phyloP scores from a whole-genome alignment of 2,329 filamentous ascomycete genomes.

The Ceratocystis albifundus region DNA sequence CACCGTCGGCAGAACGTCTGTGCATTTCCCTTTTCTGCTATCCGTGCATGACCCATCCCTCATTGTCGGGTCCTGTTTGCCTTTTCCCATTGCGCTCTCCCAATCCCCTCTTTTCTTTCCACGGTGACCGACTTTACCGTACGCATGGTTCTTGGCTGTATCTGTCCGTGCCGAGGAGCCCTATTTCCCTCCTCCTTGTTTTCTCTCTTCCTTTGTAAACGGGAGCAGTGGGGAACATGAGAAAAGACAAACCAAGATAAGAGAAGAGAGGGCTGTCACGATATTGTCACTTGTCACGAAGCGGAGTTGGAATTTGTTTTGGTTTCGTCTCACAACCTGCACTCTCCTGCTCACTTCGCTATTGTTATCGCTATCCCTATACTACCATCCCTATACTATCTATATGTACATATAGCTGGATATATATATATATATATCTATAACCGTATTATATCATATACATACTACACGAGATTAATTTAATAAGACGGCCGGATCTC shows the following conservation, averaged over 20 bases:
- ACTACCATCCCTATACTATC: not conserved
- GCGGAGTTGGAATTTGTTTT: not conserved
- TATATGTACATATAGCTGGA: too few species aligned
- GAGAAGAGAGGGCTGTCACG: not conserved
- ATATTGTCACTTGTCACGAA: conserved; percentile 11
- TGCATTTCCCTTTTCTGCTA: conserved; percentile 4
- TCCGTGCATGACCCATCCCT: not conserved
- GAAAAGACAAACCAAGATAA: not conserved
- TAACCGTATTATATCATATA: too few species aligned
- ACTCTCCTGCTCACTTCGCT: not conserved
- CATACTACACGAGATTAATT: too few species aligned
- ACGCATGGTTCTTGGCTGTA: conserved; percentile 9
- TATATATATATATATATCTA: too few species aligned
- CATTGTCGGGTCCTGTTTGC: not conserved
- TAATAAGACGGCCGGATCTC: too few species aligned
- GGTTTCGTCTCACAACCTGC: not conserved
- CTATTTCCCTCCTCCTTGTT: not conserved
- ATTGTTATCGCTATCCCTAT: not conserved
- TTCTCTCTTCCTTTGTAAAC: conserved; percentile 2
- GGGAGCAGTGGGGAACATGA: not conserved
- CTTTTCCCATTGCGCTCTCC: not conserved
- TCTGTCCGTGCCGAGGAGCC: not conserved
- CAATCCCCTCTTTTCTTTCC: not conserved
- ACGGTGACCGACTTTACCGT: not conserved
- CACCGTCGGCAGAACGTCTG: conserved; percentile 2